Base-by-base conservation (phyloP, 176 grass and related monocot species). In the Cenchrus americanus region DNA sequence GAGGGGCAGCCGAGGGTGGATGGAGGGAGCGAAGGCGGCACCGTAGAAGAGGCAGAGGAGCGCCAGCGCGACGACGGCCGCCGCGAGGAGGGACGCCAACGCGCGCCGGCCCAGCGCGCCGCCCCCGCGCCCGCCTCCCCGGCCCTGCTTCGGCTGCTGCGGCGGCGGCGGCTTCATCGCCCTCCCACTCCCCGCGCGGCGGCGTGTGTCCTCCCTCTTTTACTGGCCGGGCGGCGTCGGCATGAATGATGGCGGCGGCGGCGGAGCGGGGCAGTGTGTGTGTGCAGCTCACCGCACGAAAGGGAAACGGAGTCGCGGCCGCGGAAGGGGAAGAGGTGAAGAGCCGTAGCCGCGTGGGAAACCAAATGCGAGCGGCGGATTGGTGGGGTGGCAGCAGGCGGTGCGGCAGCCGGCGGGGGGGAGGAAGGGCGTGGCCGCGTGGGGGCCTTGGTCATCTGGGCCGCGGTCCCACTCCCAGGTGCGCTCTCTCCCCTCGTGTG, bases 11-110 rank as follows among this genome's bases (percentile, higher is more conserved):
- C 67, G 26, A 2, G 50, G 82, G 43, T 78, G 85, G 73, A 83
- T 86, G 84, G 76, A 87, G 69, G 85, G 93, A 40, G 60, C 91
- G 80, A 93, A 93, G 40, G 86, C 86, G 91, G 88, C 22, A 80
- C 94, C 94, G 73, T 93, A 80, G 88, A 92, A 89, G 91, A 96
- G 71, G 86, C 94, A 96, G 91, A 96, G 88, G 58, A 96, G 83
- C 76, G 89, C 88, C 67, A 96, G 91, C 80, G 83, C 83, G 44
- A 96, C 0, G 55, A 87, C 32, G 37, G 86, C 81, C 51, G 52
- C 76, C 23, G 73, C 82, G 17, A 96, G 86, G 68, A 80, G 75
- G 41, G 82, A 91, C 15, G 91, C 89, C 77, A 93, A 96, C 67
- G 82, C 71, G 77, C 79, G 85, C 43, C 83, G 66, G 21, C 77